phyloP scores from a whole-genome alignment of 345 rosid species.

The Anastatica hierochuntica region DNA sequence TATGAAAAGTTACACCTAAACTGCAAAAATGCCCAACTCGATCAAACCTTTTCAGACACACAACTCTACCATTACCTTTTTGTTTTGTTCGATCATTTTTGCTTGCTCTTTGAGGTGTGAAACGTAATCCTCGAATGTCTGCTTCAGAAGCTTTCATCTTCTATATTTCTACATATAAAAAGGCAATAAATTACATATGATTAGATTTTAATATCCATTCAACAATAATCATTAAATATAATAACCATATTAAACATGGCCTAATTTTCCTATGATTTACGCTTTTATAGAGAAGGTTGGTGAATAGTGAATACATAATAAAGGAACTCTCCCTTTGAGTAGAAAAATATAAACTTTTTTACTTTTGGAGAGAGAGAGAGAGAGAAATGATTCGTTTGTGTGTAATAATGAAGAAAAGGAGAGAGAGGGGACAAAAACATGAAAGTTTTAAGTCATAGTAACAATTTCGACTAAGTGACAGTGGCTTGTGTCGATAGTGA shows the following conservation, averaged over 20 bases:
- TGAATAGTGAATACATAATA: too few species aligned
- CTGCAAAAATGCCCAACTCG: neutral
- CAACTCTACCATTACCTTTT: conserved; percentile 41
- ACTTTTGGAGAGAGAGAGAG: too few species aligned
- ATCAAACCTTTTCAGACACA: neutral
- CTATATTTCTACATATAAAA: conserved; percentile 43
- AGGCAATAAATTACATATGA: neutral
- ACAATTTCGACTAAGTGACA: too few species aligned
- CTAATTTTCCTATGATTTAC: too few species aligned
- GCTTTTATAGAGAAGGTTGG: neutral
- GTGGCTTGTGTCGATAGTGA: too few species aligned
- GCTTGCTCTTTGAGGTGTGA: conserved; percentile 56
- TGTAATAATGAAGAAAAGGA: too few species aligned
- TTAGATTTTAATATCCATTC: neutral
- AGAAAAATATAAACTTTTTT: too few species aligned
- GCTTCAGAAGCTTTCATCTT: conserved; percentile 57
- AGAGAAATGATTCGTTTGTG: too few species aligned
- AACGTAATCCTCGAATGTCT: conserved; percentile 57
- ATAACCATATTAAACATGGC: neutral
- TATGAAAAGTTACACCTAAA: conserved; percentile 13
- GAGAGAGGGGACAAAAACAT: too few species aligned
- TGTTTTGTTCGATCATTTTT: conserved; percentile 47
- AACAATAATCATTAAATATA: conserved; percentile 6
- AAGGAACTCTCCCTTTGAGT: too few species aligned
- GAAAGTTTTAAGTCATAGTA: too few species aligned